Percentiles rank a stretch among this genome's conserved stretches.
Conservation (phyloP, 768 basidiomycete species). For the Dacryopinax spathularia region DNA sequence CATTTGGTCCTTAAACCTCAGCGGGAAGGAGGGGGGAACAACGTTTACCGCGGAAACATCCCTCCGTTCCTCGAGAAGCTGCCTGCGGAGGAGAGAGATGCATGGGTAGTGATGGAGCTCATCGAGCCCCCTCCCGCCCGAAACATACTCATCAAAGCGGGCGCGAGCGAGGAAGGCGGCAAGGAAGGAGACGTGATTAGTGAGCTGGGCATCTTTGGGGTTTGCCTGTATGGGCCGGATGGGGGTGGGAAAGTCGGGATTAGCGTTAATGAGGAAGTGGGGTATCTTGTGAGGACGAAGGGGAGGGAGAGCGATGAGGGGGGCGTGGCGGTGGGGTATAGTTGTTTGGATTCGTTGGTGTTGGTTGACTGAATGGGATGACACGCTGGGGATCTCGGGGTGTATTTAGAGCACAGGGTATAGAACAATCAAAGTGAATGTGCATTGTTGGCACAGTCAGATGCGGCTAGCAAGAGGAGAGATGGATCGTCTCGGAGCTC, state of each 20-base stretch:
- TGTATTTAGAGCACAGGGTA: too few relatives aligned
- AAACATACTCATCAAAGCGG: slow-evolving; percentile 67
- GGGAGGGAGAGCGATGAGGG: slow-evolving; percentile 85
- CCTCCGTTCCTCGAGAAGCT: slow-evolving; percentile 58
- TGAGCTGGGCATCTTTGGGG: slow-evolving; percentile 88
- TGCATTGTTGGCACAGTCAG: too few relatives aligned
- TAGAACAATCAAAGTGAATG: too few relatives aligned
- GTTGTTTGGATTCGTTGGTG: slow-evolving; percentile 56
- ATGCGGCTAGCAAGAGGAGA: too few relatives aligned
- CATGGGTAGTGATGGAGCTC: slow-evolving; percentile 93
- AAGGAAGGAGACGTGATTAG: slow-evolving; percentile 60
- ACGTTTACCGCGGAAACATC: slow-evolving; percentile 76
- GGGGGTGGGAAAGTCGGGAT: slow-evolving; percentile 16
- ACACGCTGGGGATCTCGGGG: too few relatives aligned
- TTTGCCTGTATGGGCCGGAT: slow-evolving; percentile 53
- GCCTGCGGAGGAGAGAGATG: slow-evolving; percentile 46
- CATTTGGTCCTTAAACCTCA: slow-evolving; percentile 87
- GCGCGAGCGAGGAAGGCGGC: slow-evolving; percentile 31
- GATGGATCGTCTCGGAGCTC: too few relatives aligned
- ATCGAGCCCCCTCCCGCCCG: slow-evolving; percentile 60
- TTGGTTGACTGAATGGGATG: slow-evolving; percentile 38
- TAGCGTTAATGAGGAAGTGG: slow-evolving; percentile 8
- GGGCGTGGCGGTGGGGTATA: slow-evolving; percentile 72
- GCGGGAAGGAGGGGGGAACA: slow-evolving; percentile 96
- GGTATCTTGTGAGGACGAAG: slow-evolving; percentile 17